Evolutionary conservation across 352 stramenopile species (phyloP).

Genomic region (Phytophthora palmivora): DNA sequence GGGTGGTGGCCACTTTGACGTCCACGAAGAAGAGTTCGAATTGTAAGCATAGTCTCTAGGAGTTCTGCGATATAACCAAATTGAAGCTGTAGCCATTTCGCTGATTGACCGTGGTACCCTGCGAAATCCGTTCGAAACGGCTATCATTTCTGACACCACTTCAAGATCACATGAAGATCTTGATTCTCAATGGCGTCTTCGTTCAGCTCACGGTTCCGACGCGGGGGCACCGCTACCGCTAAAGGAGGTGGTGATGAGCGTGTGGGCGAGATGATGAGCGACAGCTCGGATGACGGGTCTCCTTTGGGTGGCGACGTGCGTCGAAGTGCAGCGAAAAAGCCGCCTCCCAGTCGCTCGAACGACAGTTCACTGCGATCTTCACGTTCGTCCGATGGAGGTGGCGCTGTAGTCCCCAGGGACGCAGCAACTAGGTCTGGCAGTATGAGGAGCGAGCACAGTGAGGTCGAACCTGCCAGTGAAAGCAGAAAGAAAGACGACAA

Average conservation of each 20-base stretch:
- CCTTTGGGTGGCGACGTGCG: slow-evolving; percentile 29
- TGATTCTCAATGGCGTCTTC: slow-evolving; percentile 23
- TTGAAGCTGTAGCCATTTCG: slow-evolving; percentile 15
- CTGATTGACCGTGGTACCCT: background rate
- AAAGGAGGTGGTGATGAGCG: slow-evolving; percentile 33
- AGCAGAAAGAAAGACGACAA: slow-evolving; percentile 15
- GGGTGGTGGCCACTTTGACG: slow-evolving; percentile 49
- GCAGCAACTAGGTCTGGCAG: slow-evolving; percentile 6
- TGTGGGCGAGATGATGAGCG: slow-evolving; percentile 66
- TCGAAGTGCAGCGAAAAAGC: slow-evolving; percentile 18
- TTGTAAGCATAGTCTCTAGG: slow-evolving; percentile 9
- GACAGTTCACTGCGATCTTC: slow-evolving; percentile 29
- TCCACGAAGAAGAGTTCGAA: too few species aligned
- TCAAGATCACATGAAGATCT: slow-evolving; percentile 26
- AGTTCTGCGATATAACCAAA: too few species aligned
- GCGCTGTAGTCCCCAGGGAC: slow-evolving; percentile 11
- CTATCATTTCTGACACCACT: slow-evolving; percentile 11
- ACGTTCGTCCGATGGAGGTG: slow-evolving; percentile 19
- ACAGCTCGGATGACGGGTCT: slow-evolving; percentile 60
- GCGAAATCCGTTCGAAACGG: slow-evolving; percentile 2
- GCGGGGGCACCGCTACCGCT: slow-evolving; percentile 14
- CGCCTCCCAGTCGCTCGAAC: slow-evolving; percentile 15
- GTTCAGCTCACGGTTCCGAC: slow-evolving; percentile 47
- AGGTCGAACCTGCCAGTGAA: background rate
- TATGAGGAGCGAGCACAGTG: slow-evolving; percentile 9